A percentile compares a stretch with the other conserved stretches of the same genome.
Conservation (phyloP, 2,329 filamentous ascomycete species). For the Trichoderma sp. region DNA sequence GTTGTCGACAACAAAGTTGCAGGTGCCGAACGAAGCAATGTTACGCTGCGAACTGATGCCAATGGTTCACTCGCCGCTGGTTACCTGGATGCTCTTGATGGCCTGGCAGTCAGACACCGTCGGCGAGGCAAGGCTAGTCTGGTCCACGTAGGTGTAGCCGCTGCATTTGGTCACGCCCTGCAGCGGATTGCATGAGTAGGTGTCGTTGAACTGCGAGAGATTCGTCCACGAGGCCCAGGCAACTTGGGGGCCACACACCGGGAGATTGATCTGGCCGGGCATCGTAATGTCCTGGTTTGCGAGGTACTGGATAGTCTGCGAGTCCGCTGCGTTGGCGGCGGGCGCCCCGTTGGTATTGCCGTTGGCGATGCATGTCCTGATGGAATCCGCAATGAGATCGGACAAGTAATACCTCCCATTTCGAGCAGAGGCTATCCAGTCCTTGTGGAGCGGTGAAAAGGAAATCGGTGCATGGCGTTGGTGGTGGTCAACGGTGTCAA, state of each 20-base stretch:
- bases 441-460: slow-evolving; percentile 39
- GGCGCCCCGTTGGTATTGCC: slow-evolving; percentile 12
- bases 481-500: neutral
- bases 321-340: slow-evolving; percentile 29
- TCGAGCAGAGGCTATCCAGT: slow-evolving; percentile 34
- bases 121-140: slow-evolving; percentile 43
- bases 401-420: slow-evolving; percentile 36
- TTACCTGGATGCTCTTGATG: too few species aligned
- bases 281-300: slow-evolving; percentile 39
- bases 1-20: too few species aligned
- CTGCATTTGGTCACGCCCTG: slow-evolving; percentile 37
- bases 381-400: slow-evolving; percentile 36
- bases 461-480: slow-evolving; percentile 30
- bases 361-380: slow-evolving; percentile 35
- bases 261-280: slow-evolving; percentile 44
- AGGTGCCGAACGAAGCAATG: too few species aligned
- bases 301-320: slow-evolving; percentile 34
- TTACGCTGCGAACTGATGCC: too few species aligned
- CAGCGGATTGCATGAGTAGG: slow-evolving; percentile 42
- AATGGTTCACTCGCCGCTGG: too few species aligned
- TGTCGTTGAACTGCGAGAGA: neutral
- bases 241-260: slow-evolving; percentile 43
- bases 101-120: slow-evolving; percentile 40
- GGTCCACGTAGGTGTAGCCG: slow-evolving; percentile 40
- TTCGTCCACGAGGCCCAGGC: slow-evolving; percentile 42